Base-by-base conservation (phyloP, 331 rosid genomes). In the Acacia concinna region DNA sequence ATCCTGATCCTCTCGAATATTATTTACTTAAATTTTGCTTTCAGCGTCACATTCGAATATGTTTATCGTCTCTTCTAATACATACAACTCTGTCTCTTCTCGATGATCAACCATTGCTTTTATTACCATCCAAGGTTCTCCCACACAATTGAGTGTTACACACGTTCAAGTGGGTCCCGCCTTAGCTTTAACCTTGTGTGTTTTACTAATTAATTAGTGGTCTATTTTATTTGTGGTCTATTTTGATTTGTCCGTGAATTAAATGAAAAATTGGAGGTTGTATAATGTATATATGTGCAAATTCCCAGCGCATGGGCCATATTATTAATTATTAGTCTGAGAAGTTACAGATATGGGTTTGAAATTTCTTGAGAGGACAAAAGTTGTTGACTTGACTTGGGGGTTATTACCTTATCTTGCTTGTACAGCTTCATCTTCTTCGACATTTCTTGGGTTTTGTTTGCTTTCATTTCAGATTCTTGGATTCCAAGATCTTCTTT, bases 381-480 rank as follows among this genome's bases (percentile, higher is more conserved):
- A 2, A 18, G 6, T n/a, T 41, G 74, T 43, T 41, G 74, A 69
- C 74, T 69, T 69, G 74, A 69, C 74, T 69, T 15, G 5, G 1
- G 4, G 4, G 62, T 21, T n/a, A 8, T n/a, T n/a, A 8, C 1
- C 7, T 59, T 23, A 12, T 3, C 30, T 27, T 68, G 21, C 37
- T 43, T 69, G 37, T 69, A 13, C 35, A 12, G 5, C 37, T 41
- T 68, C 35, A 1, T 7, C 56, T 69, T 68, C 73, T 40, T 21
- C 28, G 3, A 6, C 2, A 49, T 68, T 43, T 8, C 73, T 68
- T 23, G 6, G 31, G 73, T 40, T 68, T 68, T 68, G 73, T 68
- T 68, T 68, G 73, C 73, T 68, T 68, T 40, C 52, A 68, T 68
- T 40, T 40, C 20, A 68, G 73, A 40, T 23, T 69, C 74, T 41